Conservation (phyloP, 2,329 filamentous ascomycete species). For the Ilyonectria destructans region DNA sequence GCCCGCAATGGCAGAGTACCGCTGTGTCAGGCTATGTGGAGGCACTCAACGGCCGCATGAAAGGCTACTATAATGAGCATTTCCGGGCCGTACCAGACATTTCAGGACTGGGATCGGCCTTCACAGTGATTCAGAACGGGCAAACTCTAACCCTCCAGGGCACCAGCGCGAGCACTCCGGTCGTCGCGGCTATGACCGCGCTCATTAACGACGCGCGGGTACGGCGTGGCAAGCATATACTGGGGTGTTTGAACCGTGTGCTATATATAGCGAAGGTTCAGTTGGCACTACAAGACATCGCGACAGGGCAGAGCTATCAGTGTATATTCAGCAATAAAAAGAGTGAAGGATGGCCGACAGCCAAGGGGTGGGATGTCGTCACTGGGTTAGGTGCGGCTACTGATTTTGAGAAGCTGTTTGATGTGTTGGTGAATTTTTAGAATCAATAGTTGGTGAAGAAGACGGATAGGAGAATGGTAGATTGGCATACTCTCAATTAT, state of each 20-base stretch:
- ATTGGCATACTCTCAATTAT: no score
- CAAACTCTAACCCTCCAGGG: conserved; percentile 53
- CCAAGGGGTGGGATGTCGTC: conserved; percentile 64
- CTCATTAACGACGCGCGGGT: conserved; percentile 69
- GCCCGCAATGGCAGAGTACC: conserved; percentile 62
- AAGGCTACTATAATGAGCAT: conserved; percentile 60
- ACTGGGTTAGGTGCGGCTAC: conserved; percentile 67
- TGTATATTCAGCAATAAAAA: conserved; percentile 57
- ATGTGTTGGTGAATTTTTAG: conserved; percentile 49
- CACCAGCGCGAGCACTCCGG: conserved; percentile 69
- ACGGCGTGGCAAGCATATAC: conserved; percentile 61
- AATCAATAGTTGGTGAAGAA: no score
- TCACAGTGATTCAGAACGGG: conserved; percentile 57
- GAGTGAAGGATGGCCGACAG: conserved; percentile 61
- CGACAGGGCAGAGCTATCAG: conserved; percentile 56
- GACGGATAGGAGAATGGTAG: no score
- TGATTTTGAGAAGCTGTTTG: conserved; percentile 58
- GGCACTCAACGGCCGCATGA: conserved; percentile 59
- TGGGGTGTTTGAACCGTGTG: conserved; percentile 70
- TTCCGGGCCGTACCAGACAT: conserved; percentile 69
- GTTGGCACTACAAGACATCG: conserved; percentile 60
- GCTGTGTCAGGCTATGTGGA: conserved; percentile 60
- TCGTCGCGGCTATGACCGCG: conserved; percentile 70
- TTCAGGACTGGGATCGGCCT: conserved; percentile 72
- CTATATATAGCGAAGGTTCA: conserved; percentile 61